Evolutionary conservation across 495 filamentous ascomycete species (phyloP), one percentile per base, ranked within the genome.

Genomic region (Melanomma pulvis-pyrius): DNA sequence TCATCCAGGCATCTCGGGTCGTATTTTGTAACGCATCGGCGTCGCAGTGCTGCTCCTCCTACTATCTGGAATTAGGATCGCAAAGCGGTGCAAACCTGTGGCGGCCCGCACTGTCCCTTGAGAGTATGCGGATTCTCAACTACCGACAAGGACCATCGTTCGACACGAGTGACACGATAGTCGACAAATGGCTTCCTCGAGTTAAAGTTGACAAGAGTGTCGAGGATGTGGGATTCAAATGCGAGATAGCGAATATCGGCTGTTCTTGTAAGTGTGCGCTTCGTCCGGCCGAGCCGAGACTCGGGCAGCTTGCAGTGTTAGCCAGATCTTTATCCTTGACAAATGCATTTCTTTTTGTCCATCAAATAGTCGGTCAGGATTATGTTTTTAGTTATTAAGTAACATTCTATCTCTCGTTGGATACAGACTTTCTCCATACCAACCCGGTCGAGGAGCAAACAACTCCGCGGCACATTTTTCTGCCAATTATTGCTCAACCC

Each of bases 211-310:
- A n/a, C 2, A 44, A n/a, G 5, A 26, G 25, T 51, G 48, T 25
- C 48, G 48, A 51, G n/a, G 26, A 13, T 4, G 22, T 7, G 9
- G 21, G n/a, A 41, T 8, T 51, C 15, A 8, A 24, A 51, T 1
- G 48, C 48, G 48, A 51, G 48, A 51, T 9, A 24, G 8, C 9
- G 21, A 32, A 30, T 29, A 29, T 54, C 51, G 26, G 51, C n/a
- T 24, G 32, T 44, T 34, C 30, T 61, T 28, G 29, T 34, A 51
- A 48, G 46, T 61, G 59, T 30, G 59, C 46, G n/a, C 59, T 51
- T 47, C 36, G 49, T 60, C 59, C 59, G 59, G 4, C 29, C 47
- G 36, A 51, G 59, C 59, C 59, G 59, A 61, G 29, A 5, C 17
- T 51, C 13, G 46, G n/a, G 29, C 46, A 25, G 13, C 24, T 32